phyloP scores from a whole-genome alignment of 2,329 filamentous ascomycete species.

The Colletotrichum neosansevieriae region DNA sequence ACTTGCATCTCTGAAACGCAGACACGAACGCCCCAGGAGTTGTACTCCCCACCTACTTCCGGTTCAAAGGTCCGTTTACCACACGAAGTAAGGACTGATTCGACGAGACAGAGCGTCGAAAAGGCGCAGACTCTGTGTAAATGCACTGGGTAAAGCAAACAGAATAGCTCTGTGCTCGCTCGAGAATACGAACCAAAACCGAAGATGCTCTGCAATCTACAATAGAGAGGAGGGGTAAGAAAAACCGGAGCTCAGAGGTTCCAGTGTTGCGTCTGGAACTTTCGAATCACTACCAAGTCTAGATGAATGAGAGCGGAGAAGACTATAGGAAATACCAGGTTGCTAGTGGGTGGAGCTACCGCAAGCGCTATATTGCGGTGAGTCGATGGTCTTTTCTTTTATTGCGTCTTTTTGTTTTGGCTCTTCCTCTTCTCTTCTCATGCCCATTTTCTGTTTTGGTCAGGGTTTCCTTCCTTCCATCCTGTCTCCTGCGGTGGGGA shows the following conservation, averaged over 20 bases:
- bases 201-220: neutral
- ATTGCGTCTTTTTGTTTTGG: neutral
- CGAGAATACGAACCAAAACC: neutral
- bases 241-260: slow-evolving; percentile 11
- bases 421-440: neutral
- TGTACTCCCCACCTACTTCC: slow-evolving; percentile 22
- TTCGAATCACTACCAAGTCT: slow-evolving; percentile 23
- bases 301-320: slow-evolving; percentile 19
- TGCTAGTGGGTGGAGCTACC: slow-evolving; percentile 13
- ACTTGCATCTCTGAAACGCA: slow-evolving; percentile 37
- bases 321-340: slow-evolving; percentile 9
- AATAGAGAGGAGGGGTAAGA: slow-evolving; percentile 13
- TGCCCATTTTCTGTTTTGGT: slow-evolving; percentile 1
- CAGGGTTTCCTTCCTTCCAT: slow-evolving; percentile 11
- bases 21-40: slow-evolving; percentile 34
- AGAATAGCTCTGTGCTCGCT: neutral
- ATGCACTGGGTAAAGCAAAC: neutral
- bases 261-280: slow-evolving; percentile 26
- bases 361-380: slow-evolving; percentile 21
- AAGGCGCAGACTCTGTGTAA: slow-evolving; percentile 6
- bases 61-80: slow-evolving; percentile 3
- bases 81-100: neutral
- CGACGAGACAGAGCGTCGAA: slow-evolving; percentile 11
- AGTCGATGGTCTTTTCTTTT: slow-evolving; percentile 24
- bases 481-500: neutral